Evolutionary conservation across 148 eudicot species (phyloP).

Genomic region (Simmondsia chinensis): DNA sequence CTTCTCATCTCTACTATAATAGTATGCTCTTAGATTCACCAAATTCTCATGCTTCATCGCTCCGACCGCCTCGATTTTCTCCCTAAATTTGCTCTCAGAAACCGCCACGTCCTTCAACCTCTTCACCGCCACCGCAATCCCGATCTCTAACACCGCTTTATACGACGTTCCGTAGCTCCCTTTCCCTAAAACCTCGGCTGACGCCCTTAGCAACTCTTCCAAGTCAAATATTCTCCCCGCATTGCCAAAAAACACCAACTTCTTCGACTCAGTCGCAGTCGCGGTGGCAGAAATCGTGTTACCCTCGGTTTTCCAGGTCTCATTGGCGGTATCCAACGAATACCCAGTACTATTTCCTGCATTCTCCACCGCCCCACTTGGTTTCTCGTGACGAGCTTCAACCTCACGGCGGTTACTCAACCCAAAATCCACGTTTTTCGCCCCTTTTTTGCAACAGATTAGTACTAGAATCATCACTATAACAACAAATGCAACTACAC

Average conservation of each 20-base stretch:
- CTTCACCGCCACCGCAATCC: slow-evolving; percentile 73
- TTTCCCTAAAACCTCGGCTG: slow-evolving; percentile 90
- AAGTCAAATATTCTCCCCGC: slow-evolving; percentile 54
- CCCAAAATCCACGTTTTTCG: slow-evolving; percentile 25
- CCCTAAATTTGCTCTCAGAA: slow-evolving; percentile 54
- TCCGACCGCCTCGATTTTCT: slow-evolving; percentile 68
- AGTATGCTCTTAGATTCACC: slow-evolving; percentile 85
- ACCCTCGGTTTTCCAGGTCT: too few relatives aligned
- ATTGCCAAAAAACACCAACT: slow-evolving; percentile 63
- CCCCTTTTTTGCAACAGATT: slow-evolving; percentile 40
- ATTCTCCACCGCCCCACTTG: slow-evolving; percentile 12
- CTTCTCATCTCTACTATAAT: slow-evolving; percentile 73
- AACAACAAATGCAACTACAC: slow-evolving; percentile 40
- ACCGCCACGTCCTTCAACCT: slow-evolving; percentile 73
- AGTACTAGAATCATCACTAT: slow-evolving; percentile 33
- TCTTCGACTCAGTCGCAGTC: slow-evolving; percentile 32
- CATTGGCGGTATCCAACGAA: slow-evolving; percentile 19
- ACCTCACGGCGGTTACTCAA: slow-evolving; percentile 29
- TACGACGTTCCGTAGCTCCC: slow-evolving; percentile 92
- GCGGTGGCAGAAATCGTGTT: slow-evolving; percentile 37
- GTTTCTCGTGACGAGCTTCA: slow-evolving; percentile 31
- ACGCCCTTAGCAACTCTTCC: slow-evolving; percentile 79
- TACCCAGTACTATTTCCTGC: slow-evolving; percentile 22
- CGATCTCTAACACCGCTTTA: slow-evolving; percentile 74
- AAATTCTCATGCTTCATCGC: slow-evolving; percentile 70